phyloP scores from a whole-genome alignment of 345 rosid species.

The Pistacia atlantica region DNA sequence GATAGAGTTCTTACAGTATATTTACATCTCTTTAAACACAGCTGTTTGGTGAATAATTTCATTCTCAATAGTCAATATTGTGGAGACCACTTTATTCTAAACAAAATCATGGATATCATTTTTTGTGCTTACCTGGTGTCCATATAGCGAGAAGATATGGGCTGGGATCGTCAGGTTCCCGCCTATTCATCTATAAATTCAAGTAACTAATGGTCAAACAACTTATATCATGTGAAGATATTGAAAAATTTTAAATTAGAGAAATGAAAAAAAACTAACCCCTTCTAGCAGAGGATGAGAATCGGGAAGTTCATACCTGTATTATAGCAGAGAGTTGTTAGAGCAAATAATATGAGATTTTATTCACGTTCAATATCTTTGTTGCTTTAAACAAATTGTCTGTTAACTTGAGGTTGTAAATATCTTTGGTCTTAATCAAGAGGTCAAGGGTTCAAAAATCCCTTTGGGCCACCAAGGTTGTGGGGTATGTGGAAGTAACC shows the following conservation, averaged over 20 bases:
- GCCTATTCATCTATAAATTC: constrained; percentile 67
- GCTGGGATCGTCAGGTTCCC: constrained; percentile 89
- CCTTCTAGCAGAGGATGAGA: constrained; percentile 77
- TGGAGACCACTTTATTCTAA: not conserved
- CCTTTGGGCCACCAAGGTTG: no score
- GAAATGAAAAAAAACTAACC: constrained; percentile 41
- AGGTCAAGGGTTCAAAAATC: no score
- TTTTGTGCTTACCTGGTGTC: constrained; percentile 76
- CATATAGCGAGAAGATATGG: constrained; percentile 95
- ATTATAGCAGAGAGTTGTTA: constrained; percentile 29
- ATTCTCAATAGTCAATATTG: not conserved
- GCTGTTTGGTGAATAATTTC: constrained; percentile 2
- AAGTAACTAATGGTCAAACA: constrained; percentile 3
- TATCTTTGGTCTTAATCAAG: no score
- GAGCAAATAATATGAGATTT: not conserved
- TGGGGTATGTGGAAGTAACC: no score
- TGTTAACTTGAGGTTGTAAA: no score
- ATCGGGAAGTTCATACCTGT: constrained; percentile 92
- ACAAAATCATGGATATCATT: not conserved
- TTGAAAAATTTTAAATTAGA: not conserved
- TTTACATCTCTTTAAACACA: not conserved
- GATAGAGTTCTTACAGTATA: constrained; percentile 1
- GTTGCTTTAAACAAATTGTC: not conserved
- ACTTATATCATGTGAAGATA: not conserved
- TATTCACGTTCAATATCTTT: not conserved